phyloP scores from a whole-genome alignment of 352 stramenopile genomes.

The Globisporangium paddicum region DNA sequence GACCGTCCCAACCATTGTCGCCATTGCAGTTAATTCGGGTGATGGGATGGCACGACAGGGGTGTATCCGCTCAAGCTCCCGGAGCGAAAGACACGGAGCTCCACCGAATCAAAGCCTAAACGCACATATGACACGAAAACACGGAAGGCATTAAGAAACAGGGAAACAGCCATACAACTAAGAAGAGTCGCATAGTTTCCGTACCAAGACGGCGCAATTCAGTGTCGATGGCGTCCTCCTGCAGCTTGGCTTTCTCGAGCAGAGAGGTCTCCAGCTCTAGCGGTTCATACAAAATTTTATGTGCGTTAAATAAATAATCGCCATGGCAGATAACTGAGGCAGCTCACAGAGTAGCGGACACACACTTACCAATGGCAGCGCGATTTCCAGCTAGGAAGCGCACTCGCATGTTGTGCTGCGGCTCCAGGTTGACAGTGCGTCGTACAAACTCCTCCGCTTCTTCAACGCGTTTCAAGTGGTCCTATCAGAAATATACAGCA shows the following conservation, averaged over 20 bases:
- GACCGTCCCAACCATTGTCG: too few relatives aligned
- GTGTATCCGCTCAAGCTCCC: constrained; percentile 68
- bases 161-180: neutral
- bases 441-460: constrained; percentile 63
- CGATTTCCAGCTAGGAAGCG: constrained; percentile 70
- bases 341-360: neutral
- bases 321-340: too few relatives aligned
- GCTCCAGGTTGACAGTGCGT: constrained; percentile 29
- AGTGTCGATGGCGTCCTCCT: constrained; percentile 26
- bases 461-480: constrained; percentile 69
- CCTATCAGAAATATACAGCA: constrained; percentile 28
- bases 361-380: constrained; percentile 51
- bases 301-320: neutral
- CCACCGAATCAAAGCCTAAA: constrained; percentile 48
- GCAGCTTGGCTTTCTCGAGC: constrained; percentile 21
- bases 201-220: constrained; percentile 41
- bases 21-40: constrained; percentile 2
- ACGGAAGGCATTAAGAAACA: too few relatives aligned
- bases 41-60: constrained; percentile 6
- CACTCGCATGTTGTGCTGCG: constrained; percentile 64
- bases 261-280: constrained; percentile 38
- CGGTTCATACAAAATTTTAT: neutral
- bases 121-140: too few relatives aligned
- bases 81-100: constrained; percentile 48
- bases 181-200: too few relatives aligned